Percentiles rank a stretch among this genome's conserved stretches.
Conservation (phyloP, 192 early-diverging fungal species). For the Allomyces arbusculus region DNA sequence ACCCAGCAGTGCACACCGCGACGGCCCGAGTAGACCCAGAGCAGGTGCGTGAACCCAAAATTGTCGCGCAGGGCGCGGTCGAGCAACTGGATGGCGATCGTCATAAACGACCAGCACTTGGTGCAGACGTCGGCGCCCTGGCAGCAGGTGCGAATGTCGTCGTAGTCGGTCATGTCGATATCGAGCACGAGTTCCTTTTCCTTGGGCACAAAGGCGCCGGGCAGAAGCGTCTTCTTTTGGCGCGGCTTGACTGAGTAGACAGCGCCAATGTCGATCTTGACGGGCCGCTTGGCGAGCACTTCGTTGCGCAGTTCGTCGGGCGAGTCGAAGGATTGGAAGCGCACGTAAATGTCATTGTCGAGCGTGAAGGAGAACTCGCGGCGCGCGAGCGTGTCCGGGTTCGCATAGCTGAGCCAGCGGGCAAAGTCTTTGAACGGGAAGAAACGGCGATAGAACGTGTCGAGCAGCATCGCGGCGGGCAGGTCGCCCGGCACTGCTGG, state of each 20-base stretch:
- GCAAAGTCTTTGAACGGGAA: slow-evolving; percentile 71
- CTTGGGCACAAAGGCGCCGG: slow-evolving; percentile 50
- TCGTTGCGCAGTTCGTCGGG: slow-evolving; percentile 52
- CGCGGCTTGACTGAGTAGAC: slow-evolving; percentile 72
- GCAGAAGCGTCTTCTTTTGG: slow-evolving; percentile 52
- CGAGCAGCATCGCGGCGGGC: slow-evolving; percentile 5
- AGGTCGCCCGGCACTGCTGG: too few species aligned
- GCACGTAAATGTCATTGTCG: slow-evolving; percentile 57
- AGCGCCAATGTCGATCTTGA: slow-evolving; percentile 94
- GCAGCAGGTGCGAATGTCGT: slow-evolving; percentile 90
- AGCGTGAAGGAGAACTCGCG: slow-evolving; percentile 88
- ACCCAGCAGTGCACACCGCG: slow-evolving; percentile 99
- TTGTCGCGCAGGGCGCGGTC: slow-evolving; percentile 63
- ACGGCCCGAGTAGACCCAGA: slow-evolving; percentile 93
- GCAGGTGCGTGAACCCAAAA: slow-evolving; percentile 79
- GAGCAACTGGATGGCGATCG: slow-evolving; percentile 68
- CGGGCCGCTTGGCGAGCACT: slow-evolving; percentile 50
- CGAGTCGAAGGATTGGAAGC: slow-evolving; percentile 66
- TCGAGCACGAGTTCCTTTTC: slow-evolving; percentile 91
- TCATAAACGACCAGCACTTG: slow-evolving; percentile 92
- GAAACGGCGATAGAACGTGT: slow-evolving; percentile 60
- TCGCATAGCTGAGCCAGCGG: slow-evolving; percentile 69
- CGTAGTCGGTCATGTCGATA: slow-evolving; percentile 99
- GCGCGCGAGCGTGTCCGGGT: slow-evolving; percentile 40
- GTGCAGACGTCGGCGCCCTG: slow-evolving; percentile 62